Conservation (phyloP, 2,329 filamentous ascomycete genomes). For the Colletotrichum gloeosporioides region DNA sequence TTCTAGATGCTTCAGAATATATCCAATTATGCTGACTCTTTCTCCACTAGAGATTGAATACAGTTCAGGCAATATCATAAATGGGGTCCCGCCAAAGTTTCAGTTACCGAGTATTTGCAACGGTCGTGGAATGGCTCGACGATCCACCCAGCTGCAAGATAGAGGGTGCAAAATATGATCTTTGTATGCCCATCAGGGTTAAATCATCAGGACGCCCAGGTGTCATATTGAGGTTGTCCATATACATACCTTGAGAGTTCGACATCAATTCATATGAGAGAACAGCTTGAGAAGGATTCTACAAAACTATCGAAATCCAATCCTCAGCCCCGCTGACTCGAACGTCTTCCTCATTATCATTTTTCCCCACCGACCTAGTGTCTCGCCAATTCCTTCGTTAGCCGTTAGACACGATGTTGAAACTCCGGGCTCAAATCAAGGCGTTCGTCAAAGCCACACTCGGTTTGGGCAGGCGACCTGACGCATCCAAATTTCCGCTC, state of each 20-base stretch:
- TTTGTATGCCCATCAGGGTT: background rate
- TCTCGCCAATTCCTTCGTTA: background rate
- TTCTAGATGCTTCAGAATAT: too few species aligned
- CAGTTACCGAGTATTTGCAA: too few species aligned
- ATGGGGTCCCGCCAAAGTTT: too few species aligned
- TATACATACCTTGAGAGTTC: background rate
- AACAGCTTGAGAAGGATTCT: background rate
- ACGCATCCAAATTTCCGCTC: background rate
- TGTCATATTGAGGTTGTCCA: background rate
- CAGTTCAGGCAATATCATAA: too few species aligned
- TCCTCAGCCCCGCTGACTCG: background rate
- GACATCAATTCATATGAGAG: background rate
- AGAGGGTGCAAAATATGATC: background rate
- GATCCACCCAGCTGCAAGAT: too few species aligned
- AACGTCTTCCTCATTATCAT: background rate
- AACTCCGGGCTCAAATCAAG: background rate
- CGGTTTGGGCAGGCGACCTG: background rate
- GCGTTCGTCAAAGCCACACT: background rate
- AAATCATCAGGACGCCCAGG: background rate
- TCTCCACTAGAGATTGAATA: too few species aligned
- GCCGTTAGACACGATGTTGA: background rate
- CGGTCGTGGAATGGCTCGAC: too few species aligned
- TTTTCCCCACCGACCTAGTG: fast-evolving
- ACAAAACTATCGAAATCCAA: fast-evolving
- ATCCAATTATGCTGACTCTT: too few species aligned